Evolutionary conservation across 208 protist species (phyloP).

Genomic region (Crithidia thermophila): DNA sequence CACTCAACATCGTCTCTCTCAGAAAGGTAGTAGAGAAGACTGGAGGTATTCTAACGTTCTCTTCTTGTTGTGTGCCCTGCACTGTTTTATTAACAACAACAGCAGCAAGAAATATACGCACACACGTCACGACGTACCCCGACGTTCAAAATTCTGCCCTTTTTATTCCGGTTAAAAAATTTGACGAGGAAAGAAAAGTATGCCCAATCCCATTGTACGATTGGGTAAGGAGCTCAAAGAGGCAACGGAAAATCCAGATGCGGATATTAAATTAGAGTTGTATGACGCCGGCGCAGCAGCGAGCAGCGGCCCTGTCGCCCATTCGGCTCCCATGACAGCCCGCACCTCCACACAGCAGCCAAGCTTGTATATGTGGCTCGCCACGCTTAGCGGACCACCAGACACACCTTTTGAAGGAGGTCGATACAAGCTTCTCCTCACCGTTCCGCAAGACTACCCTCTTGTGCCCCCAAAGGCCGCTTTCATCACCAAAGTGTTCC

Average conservation of each 20-base stretch:
- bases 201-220: conserved; percentile 50
- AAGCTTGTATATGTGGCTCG: conserved; percentile 66
- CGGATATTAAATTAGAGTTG: conserved; percentile 52
- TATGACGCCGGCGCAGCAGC: conserved; percentile 20
- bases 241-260: conserved; percentile 40
- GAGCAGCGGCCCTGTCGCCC: not conserved
- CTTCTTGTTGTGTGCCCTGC: too few species aligned
- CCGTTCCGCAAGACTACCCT: conserved; percentile 85
- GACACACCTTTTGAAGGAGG: conserved; percentile 86
- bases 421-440: conserved; percentile 63
- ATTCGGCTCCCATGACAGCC: not conserved
- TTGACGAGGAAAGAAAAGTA: too few species aligned
- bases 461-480: conserved; percentile 75
- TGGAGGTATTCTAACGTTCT: too few species aligned
- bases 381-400: conserved; percentile 63
- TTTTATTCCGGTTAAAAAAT: too few species aligned
- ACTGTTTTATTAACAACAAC: too few species aligned
- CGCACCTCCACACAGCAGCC: not conserved
- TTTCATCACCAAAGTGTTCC: conserved; percentile 90
- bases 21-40: too few species aligned
- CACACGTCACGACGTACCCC: too few species aligned
- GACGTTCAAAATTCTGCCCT: too few species aligned
- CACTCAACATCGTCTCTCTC: too few species aligned
- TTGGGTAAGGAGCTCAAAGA: conserved; percentile 70
- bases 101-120: too few species aligned